phyloP scores from a whole-genome alignment of 768 basidiomycete genomes.

The Cantharellus anzutake region DNA sequence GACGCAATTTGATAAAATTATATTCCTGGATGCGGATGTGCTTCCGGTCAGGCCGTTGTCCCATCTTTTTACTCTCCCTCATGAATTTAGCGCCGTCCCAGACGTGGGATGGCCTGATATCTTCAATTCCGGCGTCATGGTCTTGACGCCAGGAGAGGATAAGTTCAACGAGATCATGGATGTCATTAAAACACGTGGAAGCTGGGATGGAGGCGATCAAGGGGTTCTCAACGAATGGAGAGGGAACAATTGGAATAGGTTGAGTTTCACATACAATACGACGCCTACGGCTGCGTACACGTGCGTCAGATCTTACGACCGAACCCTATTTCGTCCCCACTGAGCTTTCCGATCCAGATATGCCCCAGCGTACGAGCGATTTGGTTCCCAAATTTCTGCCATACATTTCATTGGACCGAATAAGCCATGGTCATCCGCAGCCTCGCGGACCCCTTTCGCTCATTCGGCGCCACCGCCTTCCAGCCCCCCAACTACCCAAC shows the following conservation, averaged over 20 bases:
- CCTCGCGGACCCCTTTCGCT: constrained; percentile 42
- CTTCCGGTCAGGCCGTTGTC: constrained; percentile 76
- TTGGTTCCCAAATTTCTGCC: constrained; percentile 66
- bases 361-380: constrained; percentile 90
- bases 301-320: constrained; percentile 28
- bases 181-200: constrained; percentile 59
- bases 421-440: constrained; percentile 80
- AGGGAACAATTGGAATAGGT: constrained; percentile 67
- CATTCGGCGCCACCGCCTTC: constrained; percentile 15
- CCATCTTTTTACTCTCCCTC: constrained; percentile 70
- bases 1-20: constrained; percentile 62
- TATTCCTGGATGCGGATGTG: constrained; percentile 86
- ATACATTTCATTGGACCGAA: constrained; percentile 92
- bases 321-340: constrained; percentile 1
- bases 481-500: constrained; percentile 21
- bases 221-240: constrained; percentile 94
- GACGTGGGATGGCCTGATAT: constrained; percentile 99
- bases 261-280: constrained; percentile 96
- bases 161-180: constrained; percentile 61
- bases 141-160: constrained; percentile 59
- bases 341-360: constrained; percentile 36
- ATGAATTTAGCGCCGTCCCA: constrained; percentile 82
- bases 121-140: constrained; percentile 94
- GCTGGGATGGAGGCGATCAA: constrained; percentile 98
- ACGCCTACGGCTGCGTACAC: constrained; percentile 95